Percentiles rank a stretch among this genome's conserved stretches.
Evolutionary conservation across 2,329 filamentous ascomycete genomes (phyloP).

Genomic region (Biscogniauxia marginata): DNA sequence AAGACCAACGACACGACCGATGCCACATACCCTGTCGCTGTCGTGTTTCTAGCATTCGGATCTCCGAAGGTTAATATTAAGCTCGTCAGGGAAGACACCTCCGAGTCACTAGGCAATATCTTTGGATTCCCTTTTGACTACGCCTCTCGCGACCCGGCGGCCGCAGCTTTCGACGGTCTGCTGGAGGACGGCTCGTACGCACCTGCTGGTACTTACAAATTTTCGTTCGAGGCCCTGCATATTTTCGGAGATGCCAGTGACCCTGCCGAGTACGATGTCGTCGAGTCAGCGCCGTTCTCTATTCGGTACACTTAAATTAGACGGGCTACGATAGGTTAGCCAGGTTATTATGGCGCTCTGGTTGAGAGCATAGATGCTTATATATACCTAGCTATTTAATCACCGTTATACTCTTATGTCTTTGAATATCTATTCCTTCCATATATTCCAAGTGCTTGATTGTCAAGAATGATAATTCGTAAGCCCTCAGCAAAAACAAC

Average conservation of each 20-base stretch:
- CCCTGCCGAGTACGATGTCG: constrained; percentile 46
- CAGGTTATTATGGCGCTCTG: no score
- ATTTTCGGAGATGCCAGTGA: constrained; percentile 49
- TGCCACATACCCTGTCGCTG: constrained; percentile 39
- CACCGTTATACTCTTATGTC: no score
- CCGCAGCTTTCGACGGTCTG: constrained; percentile 44
- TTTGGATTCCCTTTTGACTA: constrained; percentile 39
- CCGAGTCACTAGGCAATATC: constrained; percentile 39
- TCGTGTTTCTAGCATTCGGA: constrained; percentile 44
- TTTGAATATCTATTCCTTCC: no score
- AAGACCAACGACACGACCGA: constrained; percentile 19
- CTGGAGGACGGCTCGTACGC: constrained; percentile 47
- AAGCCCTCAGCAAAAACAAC: no score
- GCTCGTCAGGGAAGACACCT: constrained; percentile 38
- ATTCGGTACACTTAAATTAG: constrained; percentile 40
- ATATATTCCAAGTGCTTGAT: no score
- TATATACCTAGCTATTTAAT: no score
- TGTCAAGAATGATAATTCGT: no score
- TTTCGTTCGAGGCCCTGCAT: constrained; percentile 47
- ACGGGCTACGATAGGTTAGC: not conserved
- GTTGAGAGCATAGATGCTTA: no score
- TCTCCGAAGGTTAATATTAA: constrained; percentile 44
- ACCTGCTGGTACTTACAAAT: constrained; percentile 48
- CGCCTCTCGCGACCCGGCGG: constrained; percentile 34
- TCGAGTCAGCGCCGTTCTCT: constrained; percentile 42